Base-by-base conservation (phyloP, 2,329 filamentous ascomycete genomes). In the Hansfordia pulvinata region DNA sequence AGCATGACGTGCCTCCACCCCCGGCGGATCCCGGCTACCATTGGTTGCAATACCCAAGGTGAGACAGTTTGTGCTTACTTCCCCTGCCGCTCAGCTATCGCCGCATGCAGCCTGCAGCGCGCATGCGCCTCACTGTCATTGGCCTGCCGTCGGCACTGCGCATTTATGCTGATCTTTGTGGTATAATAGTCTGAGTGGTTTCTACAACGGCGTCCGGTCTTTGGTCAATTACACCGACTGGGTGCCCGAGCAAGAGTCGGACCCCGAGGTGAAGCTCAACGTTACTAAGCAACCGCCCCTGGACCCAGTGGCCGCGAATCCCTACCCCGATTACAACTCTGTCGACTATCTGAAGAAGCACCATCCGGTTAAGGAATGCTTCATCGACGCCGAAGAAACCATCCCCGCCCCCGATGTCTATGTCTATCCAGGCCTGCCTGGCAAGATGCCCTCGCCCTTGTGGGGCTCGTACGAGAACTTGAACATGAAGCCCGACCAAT, bases 401-500 rank as follows among this genome's bases (percentile, higher is more conserved):
- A 26, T 38, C 15, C 34, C 34, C 1, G 41, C 44, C 18, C 44
- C 43, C 7, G 40, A 47, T 25, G 35, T 47, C 23, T 65, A 63
- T 35, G 62, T 59, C 4, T 70, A 69, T 38, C 60, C 62, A 3
- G 76, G 75, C 17, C 56, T 80, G 4, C 69, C 72, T 2, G 54
- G 62, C 27, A 73, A 71, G 2, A 73, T 76, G 48, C 68, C 76
- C 2, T 69, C 77, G 17, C 64, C 73, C 9, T 60, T 67, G 10
- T 69, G 76, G 51, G 76, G 76, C 2, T 75, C 70, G 2, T 71
- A 78, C 39, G 58, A 69, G 11, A 44, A 71, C 34, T 45, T 81
- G 7, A 71, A 67, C 1, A 49, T 80, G 25, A 54, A 64, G 12
- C 58, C 74, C 29, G 64, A 77, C 36, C 56, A 77, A n/a, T 82